Evolutionary conservation across 23 red algal species (phyloP).

Genomic region (Porphyridium purpureum): DNA sequence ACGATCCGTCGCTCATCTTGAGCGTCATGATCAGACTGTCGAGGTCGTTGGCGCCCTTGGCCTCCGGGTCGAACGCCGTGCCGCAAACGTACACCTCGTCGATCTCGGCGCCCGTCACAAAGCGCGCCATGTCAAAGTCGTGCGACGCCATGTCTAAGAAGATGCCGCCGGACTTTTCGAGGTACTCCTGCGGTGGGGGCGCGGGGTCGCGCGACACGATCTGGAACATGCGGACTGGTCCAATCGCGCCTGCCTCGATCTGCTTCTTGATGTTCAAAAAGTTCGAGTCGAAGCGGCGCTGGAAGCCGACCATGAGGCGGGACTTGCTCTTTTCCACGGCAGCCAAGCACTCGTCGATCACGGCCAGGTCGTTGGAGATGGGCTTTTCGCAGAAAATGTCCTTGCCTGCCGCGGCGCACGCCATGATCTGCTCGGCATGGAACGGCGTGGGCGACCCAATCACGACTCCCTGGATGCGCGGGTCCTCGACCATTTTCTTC

Average conservation of each 20-base stretch:
- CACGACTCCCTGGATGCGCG: slow-evolving; percentile 60
- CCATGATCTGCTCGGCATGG: slow-evolving; percentile 96
- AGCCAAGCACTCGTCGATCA: slow-evolving; percentile 73
- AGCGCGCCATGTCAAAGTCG: slow-evolving; percentile 97
- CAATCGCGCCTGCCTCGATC: slow-evolving; percentile 49
- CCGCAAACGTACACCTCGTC: slow-evolving; percentile 85
- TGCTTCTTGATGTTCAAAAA: slow-evolving; percentile 44
- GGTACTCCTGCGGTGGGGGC: slow-evolving; percentile 83
- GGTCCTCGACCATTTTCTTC: slow-evolving; percentile 48
- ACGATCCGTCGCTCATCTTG: slow-evolving; percentile 77
- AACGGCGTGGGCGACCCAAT: slow-evolving; percentile 92
- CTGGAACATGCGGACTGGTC: slow-evolving; percentile 85
- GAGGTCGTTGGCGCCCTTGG: slow-evolving; percentile 66
- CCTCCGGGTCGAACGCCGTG: slow-evolving; percentile 76
- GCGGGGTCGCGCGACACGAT: slow-evolving; percentile 86
- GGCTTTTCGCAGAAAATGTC: slow-evolving; percentile 99
- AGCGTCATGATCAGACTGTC: slow-evolving; percentile 79
- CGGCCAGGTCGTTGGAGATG: slow-evolving; percentile 85
- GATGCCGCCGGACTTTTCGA: slow-evolving; percentile 80
- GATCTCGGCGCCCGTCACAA: slow-evolving; percentile 88
- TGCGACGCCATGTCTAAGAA: slow-evolving; percentile 93
- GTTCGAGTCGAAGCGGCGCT: slow-evolving; percentile 90
- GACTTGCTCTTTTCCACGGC: slow-evolving; percentile 35
- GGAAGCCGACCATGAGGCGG: slow-evolving; percentile 84
- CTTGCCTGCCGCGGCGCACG: slow-evolving; percentile 73